Base-by-base conservation (phyloP, 1,284 basidiomycete genomes). In the Vanrija sp. region DNA sequence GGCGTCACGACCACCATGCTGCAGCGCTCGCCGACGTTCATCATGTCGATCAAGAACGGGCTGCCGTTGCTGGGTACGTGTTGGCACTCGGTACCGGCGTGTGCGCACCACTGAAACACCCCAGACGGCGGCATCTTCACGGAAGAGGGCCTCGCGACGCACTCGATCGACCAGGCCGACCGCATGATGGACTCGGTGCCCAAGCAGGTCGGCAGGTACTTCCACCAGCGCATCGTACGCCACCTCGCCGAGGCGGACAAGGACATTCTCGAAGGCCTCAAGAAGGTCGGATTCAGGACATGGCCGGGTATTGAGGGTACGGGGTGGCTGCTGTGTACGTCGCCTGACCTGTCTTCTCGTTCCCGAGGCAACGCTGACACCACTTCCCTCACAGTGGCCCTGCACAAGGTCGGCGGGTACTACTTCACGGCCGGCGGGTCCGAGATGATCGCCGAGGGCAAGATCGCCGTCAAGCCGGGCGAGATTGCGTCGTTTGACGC, bases 401-500 rank as follows among this genome's bases (percentile, higher is more conserved):
- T 71, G 46, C 71, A 68, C 45, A 71, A 73, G 39, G 78, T 69
- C 6, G 79, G 78, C 14, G 78, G 77, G 2, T 80, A 79, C 63
- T 80, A 79, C 65, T 76, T 78, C 78, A 79, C 79, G 74, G 54
- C 63, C 65, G 88, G 86, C 52, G 83, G 81, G 23, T 83, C 83
- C 54, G 80, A 85, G 66, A 71, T 83, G 55, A 83, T 89, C 62
- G 79, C 83, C 26, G 84, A 87, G 54, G 83, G 84, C 26, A 84
- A 86, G 65, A 88, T 90, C 74, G 87, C 87, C 69, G 74, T 89
- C 47, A 87, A 88, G 73, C 84, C 80, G 63, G 85, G 85, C 44
- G 75, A 80, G 52, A 81, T 86, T 58, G 77, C 81, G 18, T 57
- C 59, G 14, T 73, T 71, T 48, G 64, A 64, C 38, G 25, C 81